Percentiles rank a stretch among this genome's conserved stretches.
Evolutionary conservation across 139 green algal genomes (phyloP).

Genomic region (Cymbomonas tetramitiformis): DNA sequence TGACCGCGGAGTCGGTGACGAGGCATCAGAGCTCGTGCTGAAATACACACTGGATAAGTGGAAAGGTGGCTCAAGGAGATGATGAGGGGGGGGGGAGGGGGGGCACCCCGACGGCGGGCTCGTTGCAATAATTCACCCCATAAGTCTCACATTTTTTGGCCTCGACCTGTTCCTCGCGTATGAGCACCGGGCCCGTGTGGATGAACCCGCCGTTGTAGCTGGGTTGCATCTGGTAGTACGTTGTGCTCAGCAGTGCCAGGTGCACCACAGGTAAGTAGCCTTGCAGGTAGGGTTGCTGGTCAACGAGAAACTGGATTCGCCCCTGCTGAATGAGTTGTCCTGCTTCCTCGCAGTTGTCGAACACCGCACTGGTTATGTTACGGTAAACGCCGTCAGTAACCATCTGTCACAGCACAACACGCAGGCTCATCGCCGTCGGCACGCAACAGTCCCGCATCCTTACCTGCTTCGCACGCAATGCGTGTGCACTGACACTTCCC

Average conservation of each 20-base stretch:
- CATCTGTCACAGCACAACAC: no score
- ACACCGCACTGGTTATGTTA: background rate
- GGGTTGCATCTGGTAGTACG: background rate
- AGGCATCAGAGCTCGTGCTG: no score
- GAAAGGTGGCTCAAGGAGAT: no score
- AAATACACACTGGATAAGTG: no score
- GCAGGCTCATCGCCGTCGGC: no score
- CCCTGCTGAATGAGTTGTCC: background rate
- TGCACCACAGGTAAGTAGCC: conserved; percentile 14
- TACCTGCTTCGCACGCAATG: no score
- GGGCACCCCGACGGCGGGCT: no score
- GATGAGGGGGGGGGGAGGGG: no score
- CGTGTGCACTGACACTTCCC: no score
- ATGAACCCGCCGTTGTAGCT: background rate
- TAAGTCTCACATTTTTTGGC: background rate
- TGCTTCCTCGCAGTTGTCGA: background rate
- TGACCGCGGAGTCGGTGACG: no score
- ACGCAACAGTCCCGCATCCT: no score
- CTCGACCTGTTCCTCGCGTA: background rate
- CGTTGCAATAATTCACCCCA: background rate
- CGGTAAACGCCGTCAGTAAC: no score
- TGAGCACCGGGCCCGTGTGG: background rate
- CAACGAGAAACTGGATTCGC: conserved; percentile 11
- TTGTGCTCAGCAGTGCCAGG: background rate
- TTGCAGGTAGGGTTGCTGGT: conserved; percentile 22